Evolutionary conservation across 2,329 filamentous ascomycete genomes (phyloP), one percentile per base, ranked within the genome.

Genomic region (Diaporthe batatas): DNA sequence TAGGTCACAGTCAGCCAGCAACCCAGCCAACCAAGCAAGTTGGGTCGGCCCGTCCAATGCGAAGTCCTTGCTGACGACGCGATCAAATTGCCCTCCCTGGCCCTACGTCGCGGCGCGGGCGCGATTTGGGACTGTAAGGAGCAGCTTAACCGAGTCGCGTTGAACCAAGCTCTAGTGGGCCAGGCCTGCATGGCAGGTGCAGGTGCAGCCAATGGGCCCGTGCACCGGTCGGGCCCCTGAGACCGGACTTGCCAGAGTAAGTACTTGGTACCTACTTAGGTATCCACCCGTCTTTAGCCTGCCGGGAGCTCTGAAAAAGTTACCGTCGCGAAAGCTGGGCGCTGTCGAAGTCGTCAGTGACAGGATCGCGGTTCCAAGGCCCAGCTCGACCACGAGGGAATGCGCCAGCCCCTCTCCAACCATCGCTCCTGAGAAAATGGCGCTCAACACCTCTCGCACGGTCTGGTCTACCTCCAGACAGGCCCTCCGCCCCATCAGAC

Each of bases 371-470:
- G 25, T 25, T 39, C 57, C 53, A 29, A 51, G 25, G 14, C 39
- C 16, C 51, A 32, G 67, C 39, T 21, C 58, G 25, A 32, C 65
- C 49, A 72, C 34, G 58, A 62, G 58, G 65, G 70, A 69, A 74
- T 73, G 73, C 71, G 71, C 71, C 71, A 68, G 47, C 73, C 62
- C 23, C 36, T 54, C 29, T 32, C 53, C 59, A 29, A 51, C 16
- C 32, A 72, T 53, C 29, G 12, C 55, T 42, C 18, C 51, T 67
- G 39, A 29, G 67, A 57, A 29, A 72, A 79, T 85, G 83, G 78
- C 83, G 59, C 77, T 81, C 74, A 82, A 79, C 42, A 77, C 79
- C 44, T 78, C 82, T 12, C 78, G 80, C 73, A 78, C 81, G 6
- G 78, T 78, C 23, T 71, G 80, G 62, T 78, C 80, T 64, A 76